Conservation (phyloP, 306 rosid species). For the Geum urbanum region DNA sequence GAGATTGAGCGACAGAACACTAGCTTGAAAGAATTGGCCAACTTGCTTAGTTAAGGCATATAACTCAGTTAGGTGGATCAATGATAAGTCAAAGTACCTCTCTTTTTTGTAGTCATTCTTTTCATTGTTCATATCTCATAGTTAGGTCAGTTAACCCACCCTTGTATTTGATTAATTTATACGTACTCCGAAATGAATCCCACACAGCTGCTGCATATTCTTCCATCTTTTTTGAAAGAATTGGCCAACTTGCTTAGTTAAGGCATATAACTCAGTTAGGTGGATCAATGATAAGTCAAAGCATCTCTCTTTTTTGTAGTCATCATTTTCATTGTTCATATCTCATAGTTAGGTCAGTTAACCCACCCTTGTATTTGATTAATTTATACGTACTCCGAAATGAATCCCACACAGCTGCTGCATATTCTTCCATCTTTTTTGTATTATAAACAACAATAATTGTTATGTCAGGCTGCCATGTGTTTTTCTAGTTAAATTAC, state of each 20-base stretch:
- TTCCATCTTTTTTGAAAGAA: neutral
- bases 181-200: neutral
- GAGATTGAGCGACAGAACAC: neutral
- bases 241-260: neutral
- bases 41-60: neutral
- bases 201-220: neutral
- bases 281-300: neutral
- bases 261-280: neutral
- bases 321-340: neutral
- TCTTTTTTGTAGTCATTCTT: neutral
- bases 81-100: neutral
- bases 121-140: neutral
- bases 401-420: neutral
- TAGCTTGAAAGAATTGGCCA: conserved; percentile 1
- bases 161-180: neutral
- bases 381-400: neutral
- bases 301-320: neutral
- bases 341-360: neutral
- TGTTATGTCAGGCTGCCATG: neutral
- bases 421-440: neutral
- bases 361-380: neutral
- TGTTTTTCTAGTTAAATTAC: neutral
- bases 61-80: neutral
- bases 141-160: neutral
- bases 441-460: neutral